A percentile compares a stretch with the other conserved stretches of the same genome.
These are phyloP conservation scores for Margaritispora aquatica DNA, from an alignment of 495 filamentous ascomycete genomes.

Conservation along the genomic window DNA sequence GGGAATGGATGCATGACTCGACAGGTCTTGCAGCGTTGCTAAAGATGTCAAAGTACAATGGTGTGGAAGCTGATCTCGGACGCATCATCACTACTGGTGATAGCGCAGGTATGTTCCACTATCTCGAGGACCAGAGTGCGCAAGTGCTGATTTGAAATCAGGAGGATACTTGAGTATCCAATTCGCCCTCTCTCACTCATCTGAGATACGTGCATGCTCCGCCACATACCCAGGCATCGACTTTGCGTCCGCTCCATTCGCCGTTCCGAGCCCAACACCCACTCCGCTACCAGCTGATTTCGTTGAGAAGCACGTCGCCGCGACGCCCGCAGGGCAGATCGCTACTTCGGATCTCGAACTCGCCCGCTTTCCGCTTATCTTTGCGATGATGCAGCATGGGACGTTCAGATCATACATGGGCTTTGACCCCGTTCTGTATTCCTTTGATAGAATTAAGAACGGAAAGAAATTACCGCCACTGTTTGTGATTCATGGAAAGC, in stretches of 20 bases:
- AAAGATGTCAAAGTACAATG: background rate
- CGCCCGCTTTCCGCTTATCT: background rate
- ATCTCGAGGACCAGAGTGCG: no score
- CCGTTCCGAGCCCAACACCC: background rate
- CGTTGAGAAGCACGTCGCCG: background rate
- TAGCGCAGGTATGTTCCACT: background rate
- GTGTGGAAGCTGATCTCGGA: background rate
- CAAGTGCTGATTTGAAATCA: no score
- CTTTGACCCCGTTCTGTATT: background rate
- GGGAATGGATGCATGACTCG: background rate
- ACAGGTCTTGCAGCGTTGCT: background rate
- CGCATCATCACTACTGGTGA: background rate
- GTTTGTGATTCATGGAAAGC: background rate
- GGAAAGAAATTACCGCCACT: background rate
- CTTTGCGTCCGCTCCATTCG: background rate
- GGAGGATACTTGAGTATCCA: background rate
- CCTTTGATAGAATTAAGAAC: background rate
- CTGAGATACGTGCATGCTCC: background rate
- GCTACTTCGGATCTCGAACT: background rate
- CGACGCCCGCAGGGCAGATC: background rate
- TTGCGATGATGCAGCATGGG: background rate
- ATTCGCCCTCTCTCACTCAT: background rate
- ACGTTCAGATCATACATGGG: background rate
- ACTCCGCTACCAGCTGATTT: background rate
- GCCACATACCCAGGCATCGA: background rate